phyloP scores from a whole-genome alignment of 768 basidiomycete genomes.

The Lactarius trivialis region DNA sequence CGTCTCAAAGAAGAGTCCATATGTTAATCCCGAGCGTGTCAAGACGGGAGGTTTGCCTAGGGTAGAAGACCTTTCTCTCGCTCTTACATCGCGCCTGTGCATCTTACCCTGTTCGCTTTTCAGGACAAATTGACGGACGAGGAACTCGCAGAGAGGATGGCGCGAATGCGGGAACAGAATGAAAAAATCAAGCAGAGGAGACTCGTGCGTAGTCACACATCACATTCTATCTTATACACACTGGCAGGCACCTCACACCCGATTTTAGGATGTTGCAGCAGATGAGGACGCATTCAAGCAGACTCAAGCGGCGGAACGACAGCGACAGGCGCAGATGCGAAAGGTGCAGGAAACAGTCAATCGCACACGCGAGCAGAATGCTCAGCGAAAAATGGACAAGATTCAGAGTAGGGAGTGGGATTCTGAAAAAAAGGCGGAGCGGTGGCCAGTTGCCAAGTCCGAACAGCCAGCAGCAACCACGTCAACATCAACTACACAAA shows the following conservation, averaged over 20 bases:
- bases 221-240: not conserved
- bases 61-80: constrained; percentile 36
- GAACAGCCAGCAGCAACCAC: constrained; percentile 4
- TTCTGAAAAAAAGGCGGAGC: constrained; percentile 49
- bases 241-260: not conserved
- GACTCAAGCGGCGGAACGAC: constrained; percentile 58
- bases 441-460: constrained; percentile 7
- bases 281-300: constrained; percentile 76
- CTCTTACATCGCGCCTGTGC: not conserved
- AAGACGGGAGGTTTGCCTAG: constrained; percentile 73
- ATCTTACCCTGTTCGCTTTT: constrained; percentile 1
- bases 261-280: constrained; percentile 62
- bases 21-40: constrained; percentile 78
- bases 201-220: constrained; percentile 36
- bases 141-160: constrained; percentile 62
- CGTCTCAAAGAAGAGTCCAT: constrained; percentile 50
- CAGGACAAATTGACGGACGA: constrained; percentile 68
- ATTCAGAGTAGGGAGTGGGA: constrained; percentile 79
- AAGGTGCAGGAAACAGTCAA: constrained; percentile 67
- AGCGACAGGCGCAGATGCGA: constrained; percentile 47
- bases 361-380: constrained; percentile 69
- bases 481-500: constrained; percentile 8
- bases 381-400: constrained; percentile 77
- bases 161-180: constrained; percentile 63
- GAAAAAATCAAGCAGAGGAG: constrained; percentile 70